These are phyloP conservation scores for Russula sp. DNA, from an alignment of 768 basidiomycete genomes.

Conservation along the genomic window DNA sequence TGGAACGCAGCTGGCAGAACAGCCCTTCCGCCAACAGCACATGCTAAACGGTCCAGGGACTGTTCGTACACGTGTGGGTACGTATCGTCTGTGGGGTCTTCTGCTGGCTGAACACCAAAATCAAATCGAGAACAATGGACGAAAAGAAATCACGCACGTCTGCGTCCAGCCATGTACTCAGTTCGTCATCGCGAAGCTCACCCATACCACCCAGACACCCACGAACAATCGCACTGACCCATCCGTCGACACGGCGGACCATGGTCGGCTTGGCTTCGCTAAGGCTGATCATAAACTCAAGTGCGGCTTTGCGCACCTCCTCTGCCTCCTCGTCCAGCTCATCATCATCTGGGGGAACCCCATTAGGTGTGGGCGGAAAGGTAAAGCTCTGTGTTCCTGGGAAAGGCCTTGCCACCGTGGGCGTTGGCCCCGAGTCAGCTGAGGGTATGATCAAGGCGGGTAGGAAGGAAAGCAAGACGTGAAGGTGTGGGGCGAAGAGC, in stretches of 20 bases:
- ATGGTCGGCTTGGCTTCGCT: slow-evolving; percentile 67
- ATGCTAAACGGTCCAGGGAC: slow-evolving; percentile 72
- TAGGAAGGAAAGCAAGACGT: slow-evolving; percentile 61
- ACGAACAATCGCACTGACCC: slow-evolving; percentile 63
- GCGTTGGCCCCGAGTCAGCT: slow-evolving; percentile 48
- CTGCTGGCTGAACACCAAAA: slow-evolving; percentile 45
- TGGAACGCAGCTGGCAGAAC: slow-evolving; percentile 78
- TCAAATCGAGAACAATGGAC: not conserved
- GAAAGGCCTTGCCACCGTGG: slow-evolving; percentile 45
- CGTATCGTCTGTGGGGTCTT: slow-evolving; percentile 54
- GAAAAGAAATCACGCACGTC: slow-evolving; percentile 49
- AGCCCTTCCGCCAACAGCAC: slow-evolving; percentile 68
- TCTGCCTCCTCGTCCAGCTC: slow-evolving; percentile 60
- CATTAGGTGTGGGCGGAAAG: slow-evolving; percentile 36
- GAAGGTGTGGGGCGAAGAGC: slow-evolving; percentile 70
- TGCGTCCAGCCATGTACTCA: slow-evolving; percentile 61
- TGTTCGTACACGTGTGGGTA: slow-evolving; percentile 80
- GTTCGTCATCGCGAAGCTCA: slow-evolving; percentile 59
- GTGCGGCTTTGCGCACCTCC: slow-evolving; percentile 62
- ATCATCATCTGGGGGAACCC: slow-evolving; percentile 33
- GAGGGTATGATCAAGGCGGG: slow-evolving; percentile 64
- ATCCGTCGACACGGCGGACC: slow-evolving; percentile 62
- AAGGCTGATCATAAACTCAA: slow-evolving; percentile 82
- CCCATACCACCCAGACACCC: slow-evolving; percentile 81
- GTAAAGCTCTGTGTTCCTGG: slow-evolving; percentile 31